These are phyloP conservation scores for Candida stauntonica DNA, from an alignment of 805 yeast species.

Conservation along the genomic window DNA sequence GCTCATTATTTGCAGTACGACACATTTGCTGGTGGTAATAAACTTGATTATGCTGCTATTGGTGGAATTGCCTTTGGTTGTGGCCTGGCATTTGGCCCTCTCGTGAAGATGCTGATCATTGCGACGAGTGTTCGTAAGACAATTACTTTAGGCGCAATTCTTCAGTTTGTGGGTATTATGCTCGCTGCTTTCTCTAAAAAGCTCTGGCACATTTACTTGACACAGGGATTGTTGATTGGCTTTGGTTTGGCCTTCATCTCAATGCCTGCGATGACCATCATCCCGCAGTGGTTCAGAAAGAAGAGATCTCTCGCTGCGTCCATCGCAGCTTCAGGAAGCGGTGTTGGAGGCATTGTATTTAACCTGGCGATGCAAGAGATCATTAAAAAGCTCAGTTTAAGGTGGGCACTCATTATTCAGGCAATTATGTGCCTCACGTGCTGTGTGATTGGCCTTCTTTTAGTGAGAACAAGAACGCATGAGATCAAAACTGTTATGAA, in stretches of 20 bases:
- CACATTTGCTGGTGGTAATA: conserved; percentile 48
- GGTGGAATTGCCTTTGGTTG: conserved; percentile 59
- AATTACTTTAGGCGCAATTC: conserved; percentile 43
- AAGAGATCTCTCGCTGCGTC: conserved; percentile 48
- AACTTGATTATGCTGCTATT: conserved; percentile 57
- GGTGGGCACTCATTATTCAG: conserved; percentile 35
- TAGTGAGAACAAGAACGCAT: conserved; percentile 36
- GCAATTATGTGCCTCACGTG: conserved; percentile 35
- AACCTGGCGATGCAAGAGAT: conserved; percentile 34
- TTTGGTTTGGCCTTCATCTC: conserved; percentile 46
- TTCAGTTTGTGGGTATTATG: conserved; percentile 52
- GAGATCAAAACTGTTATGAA: conserved; percentile 33
- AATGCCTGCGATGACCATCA: conserved; percentile 52
- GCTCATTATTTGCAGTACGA: conserved; percentile 50
- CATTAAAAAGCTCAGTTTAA: conserved; percentile 28
- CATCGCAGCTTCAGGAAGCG: conserved; percentile 36
- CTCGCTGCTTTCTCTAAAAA: conserved; percentile 56
- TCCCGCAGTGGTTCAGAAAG: conserved; percentile 70
- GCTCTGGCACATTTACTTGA: conserved; percentile 60
- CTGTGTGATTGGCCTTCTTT: conserved; percentile 29
- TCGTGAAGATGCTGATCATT: conserved; percentile 28
- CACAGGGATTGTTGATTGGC: conserved; percentile 66
- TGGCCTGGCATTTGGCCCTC: conserved; percentile 60
- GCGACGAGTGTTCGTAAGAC: conserved; percentile 38
- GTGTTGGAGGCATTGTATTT: conserved; percentile 42